Conservation (phyloP, 2,329 filamentous ascomycete species). For the Exophiala mesophila region DNA sequence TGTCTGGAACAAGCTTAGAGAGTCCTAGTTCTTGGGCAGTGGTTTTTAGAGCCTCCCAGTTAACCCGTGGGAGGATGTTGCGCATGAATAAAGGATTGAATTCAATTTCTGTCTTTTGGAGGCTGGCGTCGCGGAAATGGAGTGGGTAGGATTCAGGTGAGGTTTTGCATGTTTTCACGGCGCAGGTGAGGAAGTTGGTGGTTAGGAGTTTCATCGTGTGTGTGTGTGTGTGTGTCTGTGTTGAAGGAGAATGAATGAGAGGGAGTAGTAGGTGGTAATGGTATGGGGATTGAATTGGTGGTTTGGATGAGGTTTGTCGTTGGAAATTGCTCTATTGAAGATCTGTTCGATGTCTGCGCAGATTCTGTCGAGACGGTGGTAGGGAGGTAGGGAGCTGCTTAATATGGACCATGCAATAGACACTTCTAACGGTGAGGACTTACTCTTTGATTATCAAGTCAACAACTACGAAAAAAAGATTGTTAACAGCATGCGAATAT, state of each 20-base stretch:
- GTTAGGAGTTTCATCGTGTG: slow-evolving; percentile 83
- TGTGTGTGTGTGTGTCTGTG: not conserved
- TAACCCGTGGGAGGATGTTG: slow-evolving; percentile 80
- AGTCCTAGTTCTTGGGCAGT: slow-evolving; percentile 69
- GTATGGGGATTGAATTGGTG: not conserved
- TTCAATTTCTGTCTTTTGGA: slow-evolving; percentile 78
- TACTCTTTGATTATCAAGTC: too few species aligned
- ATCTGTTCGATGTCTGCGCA: too few species aligned
- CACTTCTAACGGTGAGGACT: too few species aligned
- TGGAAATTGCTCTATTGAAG: slow-evolving; percentile 3
- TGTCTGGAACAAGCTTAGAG: slow-evolving; percentile 26
- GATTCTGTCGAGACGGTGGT: too few species aligned
- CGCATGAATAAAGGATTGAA: slow-evolving; percentile 73
- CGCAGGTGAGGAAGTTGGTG: slow-evolving; percentile 94
- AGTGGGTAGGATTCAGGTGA: slow-evolving; percentile 77
- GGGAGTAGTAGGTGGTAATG: not conserved
- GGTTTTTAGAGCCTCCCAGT: slow-evolving; percentile 75
- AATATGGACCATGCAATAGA: too few species aligned
- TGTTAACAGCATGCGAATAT: too few species aligned
- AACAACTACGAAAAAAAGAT: too few species aligned
- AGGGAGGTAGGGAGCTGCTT: too few species aligned
- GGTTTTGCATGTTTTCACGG: slow-evolving; percentile 88
- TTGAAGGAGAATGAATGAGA: not conserved
- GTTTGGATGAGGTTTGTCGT: not conserved
- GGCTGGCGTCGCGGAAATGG: slow-evolving; percentile 85